Evolutionary conservation across 1,139 yeast genomes (phyloP).

Genomic region (Williopsis jadinii): DNA sequence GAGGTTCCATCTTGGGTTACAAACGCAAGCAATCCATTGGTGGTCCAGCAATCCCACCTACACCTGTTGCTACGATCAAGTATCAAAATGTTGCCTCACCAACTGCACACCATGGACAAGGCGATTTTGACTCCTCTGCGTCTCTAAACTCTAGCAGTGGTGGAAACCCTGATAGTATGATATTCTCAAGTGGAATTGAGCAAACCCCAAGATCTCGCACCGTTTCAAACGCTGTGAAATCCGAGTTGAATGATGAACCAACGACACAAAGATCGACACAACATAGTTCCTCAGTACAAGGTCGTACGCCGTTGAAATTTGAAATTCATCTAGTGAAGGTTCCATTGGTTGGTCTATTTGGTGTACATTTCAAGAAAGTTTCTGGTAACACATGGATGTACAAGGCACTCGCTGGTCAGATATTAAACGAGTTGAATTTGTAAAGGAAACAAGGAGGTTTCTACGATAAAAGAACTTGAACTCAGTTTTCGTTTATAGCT

Average conservation of each 20-base stretch:
- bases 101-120: conserved; percentile 14
- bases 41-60: conserved; percentile 24
- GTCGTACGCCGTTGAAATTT: conserved; percentile 47
- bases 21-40: conserved; percentile 19
- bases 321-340: conserved; percentile 92
- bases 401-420: conserved; percentile 86
- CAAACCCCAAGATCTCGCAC: conserved; percentile 25
- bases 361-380: conserved; percentile 90
- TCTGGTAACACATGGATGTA: conserved; percentile 96
- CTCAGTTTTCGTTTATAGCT: too few species aligned
- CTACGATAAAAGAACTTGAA: too few species aligned
- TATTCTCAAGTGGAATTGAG: conserved; percentile 52
- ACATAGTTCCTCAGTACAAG: conserved; percentile 6
- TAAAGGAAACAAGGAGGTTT: conserved; percentile 21
- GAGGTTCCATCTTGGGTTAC: conserved; percentile 31
- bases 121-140: conserved; percentile 41
- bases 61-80: conserved; percentile 36
- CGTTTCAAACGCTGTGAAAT: neutral
- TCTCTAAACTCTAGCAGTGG: conserved; percentile 50
- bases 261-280: neutral
- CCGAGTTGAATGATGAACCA: neutral
- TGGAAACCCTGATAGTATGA: conserved; percentile 56
- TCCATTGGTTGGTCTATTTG: conserved; percentile 83
- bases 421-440: conserved; percentile 70
- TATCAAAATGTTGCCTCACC: conserved; percentile 10